These are phyloP conservation scores for Cordyceps javanica DNA, from an alignment of 2,329 filamentous ascomycete genomes.

Conservation along the genomic window DNA sequence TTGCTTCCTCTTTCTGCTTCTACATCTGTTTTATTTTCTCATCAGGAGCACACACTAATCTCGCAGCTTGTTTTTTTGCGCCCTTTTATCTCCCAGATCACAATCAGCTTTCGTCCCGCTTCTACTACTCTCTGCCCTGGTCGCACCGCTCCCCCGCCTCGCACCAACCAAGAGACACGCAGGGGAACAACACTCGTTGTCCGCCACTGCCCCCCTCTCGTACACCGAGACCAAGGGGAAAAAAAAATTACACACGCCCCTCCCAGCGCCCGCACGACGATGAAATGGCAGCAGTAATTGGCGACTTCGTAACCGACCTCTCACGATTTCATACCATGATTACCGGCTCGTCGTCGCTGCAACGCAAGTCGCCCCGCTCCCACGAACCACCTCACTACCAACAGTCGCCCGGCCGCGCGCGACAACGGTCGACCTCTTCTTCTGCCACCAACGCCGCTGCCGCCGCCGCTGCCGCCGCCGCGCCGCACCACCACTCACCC, in stretches of 20 bases:
- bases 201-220: not conserved
- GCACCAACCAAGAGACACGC: conserved; percentile 3
- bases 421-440: conserved; percentile 12
- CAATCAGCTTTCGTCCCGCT: not conserved
- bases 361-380: conserved; percentile 39
- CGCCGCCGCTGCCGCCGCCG: not conserved
- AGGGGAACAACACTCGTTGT: conserved; percentile 11
- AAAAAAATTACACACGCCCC: not conserved
- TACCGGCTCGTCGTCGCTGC: conserved; percentile 37
- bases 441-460: conserved; percentile 1
- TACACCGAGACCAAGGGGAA: not conserved
- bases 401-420: conserved; percentile 25
- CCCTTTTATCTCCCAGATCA: not conserved
- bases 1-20: not conserved
- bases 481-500: conserved; percentile 8
- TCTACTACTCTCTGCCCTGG: not conserved
- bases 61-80: not conserved
- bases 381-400: conserved; percentile 26
- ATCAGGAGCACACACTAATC: conserved; percentile 1
- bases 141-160: not conserved
- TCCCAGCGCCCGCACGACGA: conserved; percentile 21
- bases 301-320: conserved; percentile 69
- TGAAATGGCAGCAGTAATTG: conserved; percentile 59
- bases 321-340: conserved; percentile 68
- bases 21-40: not conserved